These are phyloP conservation scores for Raddia distichophylla DNA, from an alignment of 176 grass and related monocot species.

Conservation along the genomic window DNA sequence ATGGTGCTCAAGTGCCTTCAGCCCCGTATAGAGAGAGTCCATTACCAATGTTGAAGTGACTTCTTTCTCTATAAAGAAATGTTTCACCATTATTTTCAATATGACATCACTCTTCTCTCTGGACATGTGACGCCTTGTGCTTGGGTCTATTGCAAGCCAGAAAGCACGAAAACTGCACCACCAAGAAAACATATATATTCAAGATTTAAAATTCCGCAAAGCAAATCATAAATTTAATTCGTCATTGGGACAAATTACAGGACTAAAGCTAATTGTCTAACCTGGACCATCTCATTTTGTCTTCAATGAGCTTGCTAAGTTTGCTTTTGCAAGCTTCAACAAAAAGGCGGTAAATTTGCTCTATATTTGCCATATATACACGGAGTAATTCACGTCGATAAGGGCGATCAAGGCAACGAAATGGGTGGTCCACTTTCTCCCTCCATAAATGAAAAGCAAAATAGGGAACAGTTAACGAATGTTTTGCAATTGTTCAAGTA, in stretches of 20 bases:
- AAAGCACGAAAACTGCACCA: slow-evolving; percentile 79
- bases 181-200: slow-evolving; percentile 36
- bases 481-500: slow-evolving; percentile 10
- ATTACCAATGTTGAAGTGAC: slow-evolving; percentile 89
- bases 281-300: slow-evolving; percentile 89
- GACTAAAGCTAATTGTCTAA: slow-evolving; percentile 37
- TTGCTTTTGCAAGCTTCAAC: slow-evolving; percentile 72
- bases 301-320: slow-evolving; percentile 77
- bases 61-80: slow-evolving; percentile 90
- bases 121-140: slow-evolving; percentile 60
- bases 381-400: slow-evolving; percentile 83
- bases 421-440: slow-evolving; percentile 73
- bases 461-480: slow-evolving; percentile 40
- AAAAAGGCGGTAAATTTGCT: slow-evolving; percentile 85
- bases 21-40: slow-evolving; percentile 78
- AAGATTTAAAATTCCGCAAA: slow-evolving; percentile 5
- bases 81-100: slow-evolving; percentile 76
- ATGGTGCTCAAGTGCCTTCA: slow-evolving; percentile 70
- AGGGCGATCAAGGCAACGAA: slow-evolving; percentile 76
- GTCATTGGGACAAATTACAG: not conserved
- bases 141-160: slow-evolving; percentile 71
- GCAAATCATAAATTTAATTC: not conserved
- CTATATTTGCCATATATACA: slow-evolving; percentile 84
- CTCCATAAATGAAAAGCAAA: slow-evolving; percentile 45
- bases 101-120: slow-evolving; percentile 71